Evolutionary conservation across 1,284 basidiomycete species (phyloP).

Genomic region (Irpex sp.): DNA sequence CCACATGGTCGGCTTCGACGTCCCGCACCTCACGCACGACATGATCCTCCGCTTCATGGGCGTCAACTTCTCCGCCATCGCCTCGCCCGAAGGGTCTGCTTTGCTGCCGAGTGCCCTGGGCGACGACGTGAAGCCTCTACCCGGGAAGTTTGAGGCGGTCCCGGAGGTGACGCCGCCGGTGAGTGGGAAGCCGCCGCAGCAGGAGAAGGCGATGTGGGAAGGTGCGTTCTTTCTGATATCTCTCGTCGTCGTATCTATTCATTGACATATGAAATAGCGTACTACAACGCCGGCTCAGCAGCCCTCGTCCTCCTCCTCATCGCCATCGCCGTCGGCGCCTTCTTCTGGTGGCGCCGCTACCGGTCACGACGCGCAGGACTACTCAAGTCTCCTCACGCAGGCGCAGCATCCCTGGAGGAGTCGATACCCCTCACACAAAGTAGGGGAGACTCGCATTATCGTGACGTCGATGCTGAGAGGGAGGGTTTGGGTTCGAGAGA

Average conservation of each 20-base stretch:
- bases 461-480: conserved; percentile 17
- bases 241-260: neutral
- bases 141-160: conserved; percentile 41
- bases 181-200: conserved; percentile 56
- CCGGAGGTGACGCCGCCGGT: conserved; percentile 29
- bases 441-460: conserved; percentile 17
- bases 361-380: conserved; percentile 37
- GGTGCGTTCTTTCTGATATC: conserved; percentile 39
- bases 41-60: conserved; percentile 98
- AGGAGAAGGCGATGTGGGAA: conserved; percentile 84
- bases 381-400: conserved; percentile 30
- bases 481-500: neutral
- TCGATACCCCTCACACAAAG: conserved; percentile 46
- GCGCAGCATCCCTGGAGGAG: conserved; percentile 36
- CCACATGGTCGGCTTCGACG: conserved; percentile 93
- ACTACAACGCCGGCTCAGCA: conserved; percentile 90
- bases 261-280: conserved; percentile 51
- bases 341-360: conserved; percentile 70
- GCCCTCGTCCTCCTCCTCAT: conserved; percentile 80
- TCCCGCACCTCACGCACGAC: conserved; percentile 88
- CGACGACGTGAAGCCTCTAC: conserved; percentile 56
- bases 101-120: conserved; percentile 77
- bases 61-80: conserved; percentile 79
- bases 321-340: conserved; percentile 63
- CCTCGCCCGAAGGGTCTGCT: conserved; percentile 59